phyloP scores from a whole-genome alignment of 345 rosid genomes.

The Boechera stricta region DNA sequence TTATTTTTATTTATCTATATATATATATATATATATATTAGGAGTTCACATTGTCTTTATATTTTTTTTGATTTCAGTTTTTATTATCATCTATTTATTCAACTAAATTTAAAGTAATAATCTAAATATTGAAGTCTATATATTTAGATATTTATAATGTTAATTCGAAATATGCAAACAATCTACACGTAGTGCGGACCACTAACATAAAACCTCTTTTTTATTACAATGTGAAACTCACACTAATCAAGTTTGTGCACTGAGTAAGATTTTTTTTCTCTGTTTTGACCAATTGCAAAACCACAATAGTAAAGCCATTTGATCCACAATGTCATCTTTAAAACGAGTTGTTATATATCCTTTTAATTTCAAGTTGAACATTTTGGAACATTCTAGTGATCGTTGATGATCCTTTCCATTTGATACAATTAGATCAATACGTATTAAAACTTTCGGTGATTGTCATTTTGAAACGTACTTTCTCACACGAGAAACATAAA shows the following conservation, averaged over 20 bases:
- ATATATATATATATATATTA: no score
- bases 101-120: no score
- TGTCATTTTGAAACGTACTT: slow-evolving; percentile 2
- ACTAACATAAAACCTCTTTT: no score
- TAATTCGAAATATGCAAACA: no score
- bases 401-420: neutral
- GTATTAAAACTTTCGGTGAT: neutral
- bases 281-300: neutral
- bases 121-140: no score
- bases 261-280: neutral
- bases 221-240: neutral
- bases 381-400: neutral
- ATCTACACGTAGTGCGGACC: no score
- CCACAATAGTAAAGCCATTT: neutral
- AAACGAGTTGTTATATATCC: neutral
- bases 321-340: neutral
- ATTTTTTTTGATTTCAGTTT: no score
- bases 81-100: no score
- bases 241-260: neutral
- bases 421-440: neutral
- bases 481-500: neutral
- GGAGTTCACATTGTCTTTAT: no score
- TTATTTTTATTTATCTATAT: no score
- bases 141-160: no score
- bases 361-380: neutral